Evolutionary conservation across 2,329 filamentous ascomycete genomes (phyloP).

Genomic region (Beauveria caledonica): DNA sequence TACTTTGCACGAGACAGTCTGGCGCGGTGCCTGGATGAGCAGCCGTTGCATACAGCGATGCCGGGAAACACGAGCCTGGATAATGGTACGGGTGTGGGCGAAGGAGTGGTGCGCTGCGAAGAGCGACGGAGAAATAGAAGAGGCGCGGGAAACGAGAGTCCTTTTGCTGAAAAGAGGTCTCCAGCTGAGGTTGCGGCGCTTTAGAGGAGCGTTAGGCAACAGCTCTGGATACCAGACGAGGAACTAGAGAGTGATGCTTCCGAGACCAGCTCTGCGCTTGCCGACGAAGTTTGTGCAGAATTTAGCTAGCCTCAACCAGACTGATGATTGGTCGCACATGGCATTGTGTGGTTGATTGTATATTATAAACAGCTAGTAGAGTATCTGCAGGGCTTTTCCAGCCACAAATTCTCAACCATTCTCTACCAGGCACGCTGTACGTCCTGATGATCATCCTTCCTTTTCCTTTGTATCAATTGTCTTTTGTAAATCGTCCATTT

Average conservation of each 20-base stretch:
- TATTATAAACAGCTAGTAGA: slow-evolving; percentile 7
- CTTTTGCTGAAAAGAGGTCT: slow-evolving; percentile 6
- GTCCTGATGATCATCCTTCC: slow-evolving; percentile 6
- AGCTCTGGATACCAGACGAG: slow-evolving; percentile 24
- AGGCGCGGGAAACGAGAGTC: neutral
- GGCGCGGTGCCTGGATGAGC: slow-evolving; percentile 23
- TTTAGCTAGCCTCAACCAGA: neutral
- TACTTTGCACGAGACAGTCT: slow-evolving; percentile 25
- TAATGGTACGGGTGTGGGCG: neutral
- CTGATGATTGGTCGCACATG: neutral
- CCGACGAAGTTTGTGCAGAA: neutral
- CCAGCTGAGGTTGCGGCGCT: slow-evolving; percentile 22
- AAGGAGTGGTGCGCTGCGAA: neutral
- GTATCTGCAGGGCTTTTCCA: neutral
- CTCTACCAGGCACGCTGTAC: slow-evolving; percentile 1
- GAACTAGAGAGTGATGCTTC: slow-evolving; percentile 17
- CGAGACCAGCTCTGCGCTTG: neutral
- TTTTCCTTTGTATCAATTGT: neutral
- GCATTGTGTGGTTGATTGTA: neutral
- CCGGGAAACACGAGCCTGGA: too few relatives aligned
- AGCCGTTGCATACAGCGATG: neutral
- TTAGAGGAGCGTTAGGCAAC: slow-evolving; percentile 23
- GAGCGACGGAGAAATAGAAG: neutral
- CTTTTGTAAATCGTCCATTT: slow-evolving; percentile 13
- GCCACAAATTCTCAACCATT: neutral